Evolutionary conservation across 805 yeast species (phyloP).

Genomic region (Yarrowia keelungensis): DNA sequence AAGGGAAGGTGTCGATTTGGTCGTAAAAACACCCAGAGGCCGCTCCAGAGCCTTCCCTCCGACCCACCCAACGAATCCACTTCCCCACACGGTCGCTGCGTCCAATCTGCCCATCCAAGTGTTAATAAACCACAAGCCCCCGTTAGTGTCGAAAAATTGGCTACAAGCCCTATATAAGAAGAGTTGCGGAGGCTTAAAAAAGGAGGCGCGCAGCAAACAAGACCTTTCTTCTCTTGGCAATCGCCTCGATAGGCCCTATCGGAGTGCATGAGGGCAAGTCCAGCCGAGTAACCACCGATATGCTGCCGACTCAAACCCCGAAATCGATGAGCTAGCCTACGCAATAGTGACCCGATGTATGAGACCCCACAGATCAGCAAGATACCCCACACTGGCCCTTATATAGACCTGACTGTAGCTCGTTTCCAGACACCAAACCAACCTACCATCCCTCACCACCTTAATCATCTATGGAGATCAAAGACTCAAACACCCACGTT

Average conservation of each 20-base stretch:
- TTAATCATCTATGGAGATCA: slow-evolving; percentile 8
- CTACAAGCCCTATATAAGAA: slow-evolving; percentile 34
- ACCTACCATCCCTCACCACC: neutral
- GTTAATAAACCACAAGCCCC: slow-evolving; percentile 29
- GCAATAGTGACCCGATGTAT: neutral
- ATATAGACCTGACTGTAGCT: neutral
- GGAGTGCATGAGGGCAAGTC: neutral
- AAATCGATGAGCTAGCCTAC: neutral
- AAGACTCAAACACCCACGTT: slow-evolving; percentile 14
- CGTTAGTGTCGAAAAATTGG: slow-evolving; percentile 19
- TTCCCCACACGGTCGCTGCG: slow-evolving; percentile 8
- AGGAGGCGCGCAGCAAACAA: slow-evolving; percentile 23
- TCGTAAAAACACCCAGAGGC: neutral
- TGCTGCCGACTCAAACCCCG: slow-evolving; percentile 14
- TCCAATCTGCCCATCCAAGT: slow-evolving; percentile 2
- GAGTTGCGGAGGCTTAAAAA: neutral
- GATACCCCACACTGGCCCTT: slow-evolving; percentile 16
- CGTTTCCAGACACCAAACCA: neutral
- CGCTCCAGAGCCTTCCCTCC: neutral
- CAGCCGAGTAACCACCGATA: slow-evolving; percentile 17
- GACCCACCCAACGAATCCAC: slow-evolving; percentile 3
- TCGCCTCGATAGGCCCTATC: slow-evolving; percentile 35
- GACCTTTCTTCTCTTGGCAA: neutral
- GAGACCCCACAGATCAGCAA: slow-evolving; percentile 26
- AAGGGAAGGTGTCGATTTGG: no score